Conservation (phyloP, 441 rosid species). For the Corymbia calophylla region DNA sequence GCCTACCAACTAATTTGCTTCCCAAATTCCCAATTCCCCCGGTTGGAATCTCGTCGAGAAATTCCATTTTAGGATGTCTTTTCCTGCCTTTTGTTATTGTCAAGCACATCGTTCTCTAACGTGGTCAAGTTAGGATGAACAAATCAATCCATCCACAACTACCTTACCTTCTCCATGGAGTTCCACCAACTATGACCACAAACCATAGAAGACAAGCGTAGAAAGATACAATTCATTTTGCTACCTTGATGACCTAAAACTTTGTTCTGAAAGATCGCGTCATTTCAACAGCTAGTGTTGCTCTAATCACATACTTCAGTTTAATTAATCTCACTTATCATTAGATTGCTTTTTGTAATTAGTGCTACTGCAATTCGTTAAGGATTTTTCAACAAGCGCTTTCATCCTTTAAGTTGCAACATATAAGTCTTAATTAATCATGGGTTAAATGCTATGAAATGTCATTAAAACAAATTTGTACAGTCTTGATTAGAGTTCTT, state of each 20-base stretch:
- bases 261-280: neutral
- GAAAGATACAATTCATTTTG: neutral
- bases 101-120: neutral
- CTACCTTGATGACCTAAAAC: neutral
- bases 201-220: neutral
- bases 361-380: neutral
- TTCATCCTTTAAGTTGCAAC: neutral
- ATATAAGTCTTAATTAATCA: neutral
- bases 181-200: conserved; percentile 13
- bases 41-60: neutral
- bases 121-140: conserved; percentile 18
- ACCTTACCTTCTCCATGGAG: conserved; percentile 18
- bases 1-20: neutral
- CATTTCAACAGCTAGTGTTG: neutral
- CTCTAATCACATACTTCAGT: neutral
- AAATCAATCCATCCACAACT: conserved; percentile 28
- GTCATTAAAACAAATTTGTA: neutral
- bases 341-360: neutral
- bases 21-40: neutral
- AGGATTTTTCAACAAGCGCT: neutral
- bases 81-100: neutral
- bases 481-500: neutral
- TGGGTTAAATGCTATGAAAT: neutral
- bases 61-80: neutral
- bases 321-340: neutral